Conservation (phyloP, 805 yeast species). For the Zygosaccharomyces lentus region DNA sequence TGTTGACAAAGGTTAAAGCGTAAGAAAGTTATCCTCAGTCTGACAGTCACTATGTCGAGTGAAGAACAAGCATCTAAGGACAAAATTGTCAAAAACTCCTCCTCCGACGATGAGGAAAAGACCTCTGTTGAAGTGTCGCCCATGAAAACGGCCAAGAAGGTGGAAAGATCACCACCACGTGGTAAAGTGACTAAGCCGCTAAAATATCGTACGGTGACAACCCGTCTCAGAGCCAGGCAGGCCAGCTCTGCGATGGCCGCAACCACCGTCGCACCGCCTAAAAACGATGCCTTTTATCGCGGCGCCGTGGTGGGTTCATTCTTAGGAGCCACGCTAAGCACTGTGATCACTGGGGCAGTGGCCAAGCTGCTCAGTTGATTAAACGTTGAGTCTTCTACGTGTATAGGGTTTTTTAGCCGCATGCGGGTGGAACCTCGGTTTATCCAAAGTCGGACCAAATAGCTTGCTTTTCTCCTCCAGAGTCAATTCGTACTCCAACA, state of each 20-base stretch:
- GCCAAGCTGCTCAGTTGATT: constrained; percentile 1
- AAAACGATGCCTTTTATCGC: constrained; percentile 19
- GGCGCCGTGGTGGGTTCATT: constrained; percentile 32
- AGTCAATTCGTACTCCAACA: constrained; percentile 31
- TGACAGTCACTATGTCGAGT: not conserved
- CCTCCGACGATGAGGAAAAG: not conserved
- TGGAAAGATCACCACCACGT: not conserved
- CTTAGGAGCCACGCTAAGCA: constrained; percentile 28
- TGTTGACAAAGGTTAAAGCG: not conserved
- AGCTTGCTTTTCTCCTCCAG: constrained; percentile 31
- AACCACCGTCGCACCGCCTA: not conserved
- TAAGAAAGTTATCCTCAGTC: not conserved
- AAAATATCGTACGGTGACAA: not conserved
- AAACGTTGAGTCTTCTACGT: not conserved
- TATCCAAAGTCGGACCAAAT: constrained; percentile 22
- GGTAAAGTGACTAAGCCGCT: constrained; percentile 7
- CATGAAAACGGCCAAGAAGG: not conserved
- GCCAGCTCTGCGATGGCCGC: not conserved
- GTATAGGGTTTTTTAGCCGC: constrained; percentile 4
- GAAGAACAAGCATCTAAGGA: not conserved
- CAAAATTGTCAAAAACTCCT: not conserved
- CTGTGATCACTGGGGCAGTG: constrained; percentile 12
- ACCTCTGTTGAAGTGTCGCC: not conserved
- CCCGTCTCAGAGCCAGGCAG: not conserved
- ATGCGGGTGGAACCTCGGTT: constrained; percentile 1